Conservation (phyloP, 371 early-diverging fungal genomes). For the Mucor plumbeus region DNA sequence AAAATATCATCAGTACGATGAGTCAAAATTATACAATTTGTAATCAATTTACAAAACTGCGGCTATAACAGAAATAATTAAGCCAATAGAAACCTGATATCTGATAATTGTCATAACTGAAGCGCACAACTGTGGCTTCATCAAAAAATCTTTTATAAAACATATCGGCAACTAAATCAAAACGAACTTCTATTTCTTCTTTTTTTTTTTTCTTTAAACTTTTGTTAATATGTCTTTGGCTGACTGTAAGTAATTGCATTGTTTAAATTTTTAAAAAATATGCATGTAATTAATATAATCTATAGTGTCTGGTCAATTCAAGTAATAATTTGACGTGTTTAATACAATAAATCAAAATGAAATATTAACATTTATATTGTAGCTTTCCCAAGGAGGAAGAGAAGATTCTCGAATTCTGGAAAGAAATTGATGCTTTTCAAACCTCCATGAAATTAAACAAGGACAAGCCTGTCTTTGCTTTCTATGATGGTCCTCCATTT, state of each 20-base stretch:
- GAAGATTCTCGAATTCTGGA: constrained; percentile 96
- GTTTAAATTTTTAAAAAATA: not conserved
- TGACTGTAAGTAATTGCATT: constrained; percentile 42
- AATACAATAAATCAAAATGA: not conserved
- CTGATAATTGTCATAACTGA: constrained; percentile 7
- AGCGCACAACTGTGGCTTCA: not conserved
- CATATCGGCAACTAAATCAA: not conserved
- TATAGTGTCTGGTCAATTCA: constrained; percentile 59
- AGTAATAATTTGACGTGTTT: constrained; percentile 34
- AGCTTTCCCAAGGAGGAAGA: constrained; percentile 97
- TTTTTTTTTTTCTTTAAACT: constrained; percentile 17
- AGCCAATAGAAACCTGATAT: not conserved
- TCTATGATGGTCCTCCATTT: constrained; percentile 99
- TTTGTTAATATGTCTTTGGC: constrained; percentile 44
- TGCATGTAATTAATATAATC: not conserved
- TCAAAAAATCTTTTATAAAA: constrained; percentile 9
- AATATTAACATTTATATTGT: constrained; percentile 24
- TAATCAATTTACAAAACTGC: not conserved
- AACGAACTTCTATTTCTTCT: not conserved
- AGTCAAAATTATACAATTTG: not conserved
- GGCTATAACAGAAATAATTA: not conserved
- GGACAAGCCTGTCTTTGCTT: constrained; percentile 87
- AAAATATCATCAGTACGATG: not conserved
- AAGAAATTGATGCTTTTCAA: constrained; percentile 98
- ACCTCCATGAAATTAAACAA: constrained; percentile 92